Conservation (phyloP, 495 filamentous ascomycete species). For the Lentithecium fluviatile region DNA sequence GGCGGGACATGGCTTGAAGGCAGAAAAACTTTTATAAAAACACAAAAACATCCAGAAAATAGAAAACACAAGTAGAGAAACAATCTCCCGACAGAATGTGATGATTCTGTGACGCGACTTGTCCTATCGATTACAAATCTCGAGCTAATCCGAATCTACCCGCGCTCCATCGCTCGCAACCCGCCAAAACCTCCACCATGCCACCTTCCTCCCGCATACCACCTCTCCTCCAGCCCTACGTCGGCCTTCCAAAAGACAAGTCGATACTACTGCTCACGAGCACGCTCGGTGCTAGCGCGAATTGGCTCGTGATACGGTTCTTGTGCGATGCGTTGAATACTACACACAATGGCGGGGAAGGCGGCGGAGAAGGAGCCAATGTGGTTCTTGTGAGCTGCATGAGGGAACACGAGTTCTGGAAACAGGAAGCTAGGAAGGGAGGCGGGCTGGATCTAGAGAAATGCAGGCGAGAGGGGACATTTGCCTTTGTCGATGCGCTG, state of each 20-base stretch:
- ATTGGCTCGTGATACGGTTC: constrained; percentile 47
- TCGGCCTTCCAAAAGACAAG: constrained; percentile 45
- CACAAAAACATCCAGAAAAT: too few relatives aligned
- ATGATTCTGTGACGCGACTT: too few relatives aligned
- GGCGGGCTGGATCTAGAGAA: constrained; percentile 67
- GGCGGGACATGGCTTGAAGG: too few relatives aligned
- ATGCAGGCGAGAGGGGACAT: constrained; percentile 54
- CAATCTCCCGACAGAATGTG: too few relatives aligned
- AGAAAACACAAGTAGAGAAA: too few relatives aligned
- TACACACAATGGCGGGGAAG: not conserved
- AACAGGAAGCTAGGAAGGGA: constrained; percentile 33
- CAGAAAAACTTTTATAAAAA: too few relatives aligned
- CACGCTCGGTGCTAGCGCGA: constrained; percentile 43
- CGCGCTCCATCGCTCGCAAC: not conserved
- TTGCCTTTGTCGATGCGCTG: constrained; percentile 74
- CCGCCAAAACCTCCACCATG: constrained; percentile 13
- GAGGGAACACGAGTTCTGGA: constrained; percentile 76
- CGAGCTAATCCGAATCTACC: not conserved
- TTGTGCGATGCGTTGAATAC: constrained; percentile 55
- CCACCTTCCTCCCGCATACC: constrained; percentile 51
- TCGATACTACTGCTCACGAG: constrained; percentile 73
- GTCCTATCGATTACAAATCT: not conserved
- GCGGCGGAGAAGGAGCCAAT: constrained; percentile 31
- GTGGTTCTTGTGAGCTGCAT: constrained; percentile 80
- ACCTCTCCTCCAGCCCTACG: constrained; percentile 65